phyloP scores from a whole-genome alignment of 495 filamentous ascomycete species.

The Pyrenopolyporus hunteri region DNA sequence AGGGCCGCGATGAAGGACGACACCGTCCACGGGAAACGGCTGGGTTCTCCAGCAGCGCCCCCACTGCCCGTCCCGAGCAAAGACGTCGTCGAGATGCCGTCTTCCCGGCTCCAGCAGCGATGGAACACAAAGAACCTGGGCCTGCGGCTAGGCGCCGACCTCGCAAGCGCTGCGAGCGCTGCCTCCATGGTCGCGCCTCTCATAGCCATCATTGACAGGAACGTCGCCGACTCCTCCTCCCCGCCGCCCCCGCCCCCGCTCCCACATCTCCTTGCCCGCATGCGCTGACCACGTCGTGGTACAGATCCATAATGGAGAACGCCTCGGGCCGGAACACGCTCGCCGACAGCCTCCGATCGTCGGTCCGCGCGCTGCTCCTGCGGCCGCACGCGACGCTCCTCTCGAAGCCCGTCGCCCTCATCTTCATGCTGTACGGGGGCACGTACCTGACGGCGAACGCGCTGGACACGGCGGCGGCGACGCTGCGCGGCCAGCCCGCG shows the following conservation, averaged over 20 bases:
- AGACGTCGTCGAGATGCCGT: conserved; percentile 21
- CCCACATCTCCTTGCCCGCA: not conserved
- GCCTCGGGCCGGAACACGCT: conserved; percentile 83
- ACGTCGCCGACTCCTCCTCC: conserved; percentile 34
- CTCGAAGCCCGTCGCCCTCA: conserved; percentile 82
- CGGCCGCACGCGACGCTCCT: conserved; percentile 75
- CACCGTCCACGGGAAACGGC: conserved; percentile 6
- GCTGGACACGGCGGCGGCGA: conserved; percentile 81
- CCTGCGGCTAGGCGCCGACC: conserved; percentile 73
- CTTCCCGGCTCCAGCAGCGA: conserved; percentile 40
- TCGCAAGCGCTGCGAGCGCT: conserved; percentile 72
- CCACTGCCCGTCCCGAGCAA: conserved; percentile 11
- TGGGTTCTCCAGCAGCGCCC: conserved; percentile 4
- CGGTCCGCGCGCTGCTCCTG: conserved; percentile 66
- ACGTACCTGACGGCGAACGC: conserved; percentile 91
- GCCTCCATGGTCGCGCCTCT: conserved; percentile 84
- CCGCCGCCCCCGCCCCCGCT: too few relatives aligned
- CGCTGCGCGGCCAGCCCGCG: conserved; percentile 60
- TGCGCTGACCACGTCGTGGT: conserved; percentile 25
- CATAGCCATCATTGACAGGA: conserved; percentile 93
- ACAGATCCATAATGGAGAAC: conserved; percentile 92
- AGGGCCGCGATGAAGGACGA: conserved; percentile 10
- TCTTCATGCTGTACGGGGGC: conserved; percentile 86
- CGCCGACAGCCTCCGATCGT: conserved; percentile 65
- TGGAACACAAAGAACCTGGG: conserved; percentile 83